Evolutionary conservation across 257 asterid genomes (phyloP).

Genomic region (Parsonsia alboflavescens): DNA sequence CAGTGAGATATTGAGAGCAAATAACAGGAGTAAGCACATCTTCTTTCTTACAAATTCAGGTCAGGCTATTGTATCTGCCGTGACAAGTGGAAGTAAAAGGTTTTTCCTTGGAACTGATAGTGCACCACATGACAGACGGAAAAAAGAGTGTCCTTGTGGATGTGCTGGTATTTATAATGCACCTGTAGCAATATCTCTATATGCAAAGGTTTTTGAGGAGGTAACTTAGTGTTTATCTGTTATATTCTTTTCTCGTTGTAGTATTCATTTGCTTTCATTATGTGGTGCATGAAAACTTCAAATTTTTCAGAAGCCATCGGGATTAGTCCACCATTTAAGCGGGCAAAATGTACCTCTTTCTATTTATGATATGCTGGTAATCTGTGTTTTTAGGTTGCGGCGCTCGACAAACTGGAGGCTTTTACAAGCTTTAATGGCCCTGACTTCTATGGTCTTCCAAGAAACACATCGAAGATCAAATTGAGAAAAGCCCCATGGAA

Average conservation of each 20-base stretch:
- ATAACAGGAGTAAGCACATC: neutral
- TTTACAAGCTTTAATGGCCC: constrained; percentile 96
- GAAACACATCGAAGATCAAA: constrained; percentile 61
- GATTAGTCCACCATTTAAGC: no score
- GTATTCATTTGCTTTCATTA: neutral
- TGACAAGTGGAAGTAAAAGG: constrained; percentile 75
- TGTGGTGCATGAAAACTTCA: neutral
- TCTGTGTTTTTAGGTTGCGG: constrained; percentile 48
- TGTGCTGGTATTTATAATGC: constrained; percentile 95
- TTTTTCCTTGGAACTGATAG: constrained; percentile 90
- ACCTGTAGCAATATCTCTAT: constrained; percentile 84
- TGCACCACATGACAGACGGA: constrained; percentile 86
- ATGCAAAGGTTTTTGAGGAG: constrained; percentile 92
- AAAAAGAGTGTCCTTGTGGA: constrained; percentile 73
- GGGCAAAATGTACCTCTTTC: neutral
- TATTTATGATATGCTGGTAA: neutral
- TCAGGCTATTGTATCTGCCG: constrained; percentile 78
- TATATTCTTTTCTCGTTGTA: neutral
- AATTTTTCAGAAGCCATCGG: no score
- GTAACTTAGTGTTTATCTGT: constrained; percentile 24
- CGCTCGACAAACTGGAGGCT: constrained; percentile 84
- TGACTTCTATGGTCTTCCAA: constrained; percentile 78
- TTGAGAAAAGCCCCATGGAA: constrained; percentile 67
- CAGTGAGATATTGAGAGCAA: neutral
- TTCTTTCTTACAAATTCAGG: constrained; percentile 40